Percentiles rank a stretch among this genome's conserved stretches.
Conservation (phyloP, 2,329 filamentous ascomycete species). For the Aspergillus sp. region DNA sequence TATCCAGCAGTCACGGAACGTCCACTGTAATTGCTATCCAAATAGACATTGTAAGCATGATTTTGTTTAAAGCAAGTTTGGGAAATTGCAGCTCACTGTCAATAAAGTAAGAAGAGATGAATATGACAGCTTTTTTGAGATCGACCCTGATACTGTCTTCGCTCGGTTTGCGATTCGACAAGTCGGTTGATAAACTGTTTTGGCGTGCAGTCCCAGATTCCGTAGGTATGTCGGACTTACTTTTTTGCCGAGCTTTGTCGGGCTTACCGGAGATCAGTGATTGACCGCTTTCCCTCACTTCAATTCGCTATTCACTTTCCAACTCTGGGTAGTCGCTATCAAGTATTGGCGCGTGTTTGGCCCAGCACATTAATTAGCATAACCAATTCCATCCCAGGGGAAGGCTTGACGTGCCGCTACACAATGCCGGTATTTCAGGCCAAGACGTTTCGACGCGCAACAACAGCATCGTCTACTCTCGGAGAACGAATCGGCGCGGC, state of each 20-base stretch:
- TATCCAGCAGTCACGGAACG: background rate
- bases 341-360: background rate
- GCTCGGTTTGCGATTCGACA: background rate
- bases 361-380: background rate
- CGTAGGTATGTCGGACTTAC: conserved; percentile 18
- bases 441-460: conserved; percentile 69
- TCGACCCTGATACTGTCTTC: background rate
- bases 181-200: background rate
- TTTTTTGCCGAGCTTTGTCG: conserved; percentile 16
- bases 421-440: conserved; percentile 65
- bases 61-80: background rate
- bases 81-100: background rate
- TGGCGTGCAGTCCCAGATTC: conserved; percentile 11
- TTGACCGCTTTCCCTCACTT: background rate
- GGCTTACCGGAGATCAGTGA: background rate
- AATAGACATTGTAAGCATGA: background rate
- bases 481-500: conserved; percentile 68
- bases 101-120: background rate
- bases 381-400: background rate
- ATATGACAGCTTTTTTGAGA: background rate
- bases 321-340: background rate
- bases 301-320: background rate
- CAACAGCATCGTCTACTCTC: conserved; percentile 53
- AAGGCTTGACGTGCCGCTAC: conserved; percentile 1
- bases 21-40: background rate